These are phyloP conservation scores for Aspergillus ochraceus DNA, from an alignment of 2,329 filamentous ascomycete species.

Conservation along the genomic window DNA sequence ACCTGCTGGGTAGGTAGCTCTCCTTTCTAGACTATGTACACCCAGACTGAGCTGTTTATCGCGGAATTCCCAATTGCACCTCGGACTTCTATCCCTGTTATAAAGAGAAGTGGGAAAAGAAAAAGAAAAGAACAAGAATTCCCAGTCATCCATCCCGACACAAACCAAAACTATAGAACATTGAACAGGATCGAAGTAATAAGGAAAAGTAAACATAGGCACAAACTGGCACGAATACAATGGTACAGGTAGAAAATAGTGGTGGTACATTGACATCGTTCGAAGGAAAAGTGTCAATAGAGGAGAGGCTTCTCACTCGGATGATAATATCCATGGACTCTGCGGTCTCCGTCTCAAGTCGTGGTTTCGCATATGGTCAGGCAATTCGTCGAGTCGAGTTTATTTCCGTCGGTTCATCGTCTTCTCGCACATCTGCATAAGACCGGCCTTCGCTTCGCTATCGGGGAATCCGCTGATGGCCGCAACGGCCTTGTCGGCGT, in stretches of 20 bases:
- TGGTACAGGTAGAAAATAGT: background rate
- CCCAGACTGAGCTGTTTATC: background rate
- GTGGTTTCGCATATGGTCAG: background rate
- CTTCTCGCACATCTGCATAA: conserved; percentile 92
- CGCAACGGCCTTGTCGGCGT: conserved; percentile 80
- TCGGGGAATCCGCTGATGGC: conserved; percentile 84
- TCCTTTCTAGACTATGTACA: background rate
- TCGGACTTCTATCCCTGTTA: background rate
- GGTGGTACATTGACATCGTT: conserved; percentile 4
- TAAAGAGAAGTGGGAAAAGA: background rate
- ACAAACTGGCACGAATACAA: background rate
- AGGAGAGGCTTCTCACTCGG: background rate
- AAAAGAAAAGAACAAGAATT: background rate
- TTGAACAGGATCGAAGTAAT: background rate
- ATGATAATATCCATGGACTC: background rate
- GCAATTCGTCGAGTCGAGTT: conserved; percentile 1
- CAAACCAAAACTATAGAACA: background rate
- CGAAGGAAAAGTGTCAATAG: background rate
- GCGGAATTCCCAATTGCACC: background rate
- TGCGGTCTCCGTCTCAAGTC: background rate
- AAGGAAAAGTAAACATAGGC: background rate
- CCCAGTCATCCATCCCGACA: background rate
- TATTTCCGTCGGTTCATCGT: conserved; percentile 85
- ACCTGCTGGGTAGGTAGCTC: background rate
- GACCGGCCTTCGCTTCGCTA: conserved; percentile 89